A percentile compares a stretch with the other conserved stretches of the same genome.
These are phyloP conservation scores for Fraxinus angustifolia DNA, from an alignment of 305 asterid genomes.

Conservation along the genomic window DNA sequence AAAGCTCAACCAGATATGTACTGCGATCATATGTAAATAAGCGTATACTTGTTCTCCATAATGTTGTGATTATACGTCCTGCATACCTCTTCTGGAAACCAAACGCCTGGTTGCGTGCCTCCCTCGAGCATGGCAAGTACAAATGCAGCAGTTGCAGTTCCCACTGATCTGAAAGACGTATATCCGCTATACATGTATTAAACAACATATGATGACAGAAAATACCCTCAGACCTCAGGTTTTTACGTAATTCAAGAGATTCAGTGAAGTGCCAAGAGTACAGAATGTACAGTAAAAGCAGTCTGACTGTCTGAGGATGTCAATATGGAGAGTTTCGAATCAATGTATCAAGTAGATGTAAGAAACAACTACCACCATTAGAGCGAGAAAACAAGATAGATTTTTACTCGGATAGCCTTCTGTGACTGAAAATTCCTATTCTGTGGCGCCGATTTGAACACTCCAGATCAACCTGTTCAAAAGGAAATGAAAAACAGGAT, in stretches of 20 bases:
- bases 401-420: constrained; percentile 37
- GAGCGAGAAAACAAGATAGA: neutral
- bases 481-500: neutral
- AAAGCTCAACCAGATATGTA: neutral
- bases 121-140: constrained; percentile 51
- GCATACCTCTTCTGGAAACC: constrained; percentile 55
- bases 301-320: neutral
- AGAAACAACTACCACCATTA: neutral
- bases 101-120: constrained; percentile 50
- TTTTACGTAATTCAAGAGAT: neutral
- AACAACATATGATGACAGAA: neutral
- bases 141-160: constrained; percentile 39
- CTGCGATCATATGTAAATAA: neutral
- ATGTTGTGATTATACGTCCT: neutral
- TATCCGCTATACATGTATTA: neutral
- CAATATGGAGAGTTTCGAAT: neutral
- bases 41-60: neutral
- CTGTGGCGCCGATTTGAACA: constrained; percentile 34
- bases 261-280: neutral
- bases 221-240: neutral
- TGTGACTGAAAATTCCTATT: constrained; percentile 46
- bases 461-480: constrained; percentile 45
- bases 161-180: constrained; percentile 38
- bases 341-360: neutral
- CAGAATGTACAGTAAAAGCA: neutral